Evolutionary conservation across 2,329 filamentous ascomycete species (phyloP).

Genomic region (Orbilia blumenaviensis): DNA sequence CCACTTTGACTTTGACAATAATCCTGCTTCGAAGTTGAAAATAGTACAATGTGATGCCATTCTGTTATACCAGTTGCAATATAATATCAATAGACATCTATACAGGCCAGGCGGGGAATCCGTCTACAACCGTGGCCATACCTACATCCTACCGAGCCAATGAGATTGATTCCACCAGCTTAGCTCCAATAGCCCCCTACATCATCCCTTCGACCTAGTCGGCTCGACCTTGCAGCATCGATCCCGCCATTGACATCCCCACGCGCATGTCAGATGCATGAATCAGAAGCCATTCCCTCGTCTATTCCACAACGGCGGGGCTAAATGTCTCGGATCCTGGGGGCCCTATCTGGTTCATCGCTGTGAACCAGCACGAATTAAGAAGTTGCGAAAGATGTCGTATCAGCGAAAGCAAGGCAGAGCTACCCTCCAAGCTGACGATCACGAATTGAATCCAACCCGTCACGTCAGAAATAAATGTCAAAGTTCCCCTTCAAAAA

Average conservation of each 20-base stretch:
- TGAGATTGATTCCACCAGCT: slow-evolving; percentile 1
- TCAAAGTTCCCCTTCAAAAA: background rate
- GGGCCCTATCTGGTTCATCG: slow-evolving; percentile 22
- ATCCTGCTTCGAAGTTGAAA: background rate
- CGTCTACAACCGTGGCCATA: slow-evolving; percentile 5
- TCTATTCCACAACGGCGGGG: slow-evolving; percentile 11
- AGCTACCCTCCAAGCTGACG: slow-evolving; percentile 45
- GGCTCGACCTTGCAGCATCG: too few relatives aligned
- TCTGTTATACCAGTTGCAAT: too few relatives aligned
- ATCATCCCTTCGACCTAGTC: slow-evolving; percentile 24
- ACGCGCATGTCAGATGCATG: slow-evolving; percentile 37
- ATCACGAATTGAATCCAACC: slow-evolving; percentile 29
- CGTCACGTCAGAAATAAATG: background rate
- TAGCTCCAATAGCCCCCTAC: slow-evolving; percentile 23
- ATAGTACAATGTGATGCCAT: background rate
- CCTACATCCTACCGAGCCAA: slow-evolving; percentile 35
- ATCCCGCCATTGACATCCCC: slow-evolving; percentile 41
- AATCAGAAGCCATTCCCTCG: slow-evolving; percentile 36
- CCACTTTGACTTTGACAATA: background rate
- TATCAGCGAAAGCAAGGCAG: slow-evolving; percentile 46
- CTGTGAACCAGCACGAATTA: slow-evolving; percentile 39
- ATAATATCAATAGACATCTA: too few relatives aligned
- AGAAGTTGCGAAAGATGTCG: slow-evolving; percentile 45
- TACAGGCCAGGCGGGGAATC: slow-evolving; percentile 30
- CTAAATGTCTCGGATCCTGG: slow-evolving; percentile 44